Percentiles rank a stretch among this genome's conserved stretches.
Evolutionary conservation across 2,329 filamentous ascomycete species (phyloP).

Genomic region (Alternaria panax): DNA sequence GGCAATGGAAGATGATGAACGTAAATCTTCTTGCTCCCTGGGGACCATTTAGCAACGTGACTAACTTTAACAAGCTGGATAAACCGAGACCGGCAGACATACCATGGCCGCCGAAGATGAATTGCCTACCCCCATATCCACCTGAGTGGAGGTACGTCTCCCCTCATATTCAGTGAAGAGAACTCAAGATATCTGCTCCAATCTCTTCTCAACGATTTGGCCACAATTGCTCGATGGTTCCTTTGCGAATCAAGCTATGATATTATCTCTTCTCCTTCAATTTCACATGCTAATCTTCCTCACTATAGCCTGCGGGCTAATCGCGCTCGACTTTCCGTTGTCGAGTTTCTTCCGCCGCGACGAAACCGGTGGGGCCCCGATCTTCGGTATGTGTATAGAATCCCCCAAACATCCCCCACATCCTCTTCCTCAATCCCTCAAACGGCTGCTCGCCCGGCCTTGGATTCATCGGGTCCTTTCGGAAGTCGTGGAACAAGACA

Average conservation of each 20-base stretch:
- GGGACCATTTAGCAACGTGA: slow-evolving; percentile 6
- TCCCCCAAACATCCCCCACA: slow-evolving; percentile 36
- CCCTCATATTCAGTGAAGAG: background rate
- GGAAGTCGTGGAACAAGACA: slow-evolving; percentile 68
- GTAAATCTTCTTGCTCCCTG: background rate
- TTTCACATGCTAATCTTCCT: background rate
- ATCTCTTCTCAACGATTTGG: background rate
- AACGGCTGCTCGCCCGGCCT: slow-evolving; percentile 44
- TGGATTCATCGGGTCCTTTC: slow-evolving; percentile 43
- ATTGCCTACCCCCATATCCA: background rate
- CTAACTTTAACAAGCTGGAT: too few relatives aligned
- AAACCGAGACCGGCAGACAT: background rate
- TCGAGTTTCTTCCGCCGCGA: slow-evolving; percentile 4
- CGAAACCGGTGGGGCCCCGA: slow-evolving; percentile 8
- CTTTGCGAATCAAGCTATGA: background rate
- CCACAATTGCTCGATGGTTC: background rate
- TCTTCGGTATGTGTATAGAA: slow-evolving; percentile 41
- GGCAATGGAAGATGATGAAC: background rate
- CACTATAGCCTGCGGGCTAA: background rate
- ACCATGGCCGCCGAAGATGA: background rate
- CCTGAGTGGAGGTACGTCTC: background rate
- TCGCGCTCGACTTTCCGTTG: background rate
- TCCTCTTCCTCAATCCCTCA: slow-evolving; percentile 33
- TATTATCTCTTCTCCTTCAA: background rate
- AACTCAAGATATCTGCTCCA: background rate